Evolutionary conservation across 1,139 yeast species (phyloP), one percentile per base, ranked within the genome.

Genomic region (Blastobotrys capitulatus): DNA sequence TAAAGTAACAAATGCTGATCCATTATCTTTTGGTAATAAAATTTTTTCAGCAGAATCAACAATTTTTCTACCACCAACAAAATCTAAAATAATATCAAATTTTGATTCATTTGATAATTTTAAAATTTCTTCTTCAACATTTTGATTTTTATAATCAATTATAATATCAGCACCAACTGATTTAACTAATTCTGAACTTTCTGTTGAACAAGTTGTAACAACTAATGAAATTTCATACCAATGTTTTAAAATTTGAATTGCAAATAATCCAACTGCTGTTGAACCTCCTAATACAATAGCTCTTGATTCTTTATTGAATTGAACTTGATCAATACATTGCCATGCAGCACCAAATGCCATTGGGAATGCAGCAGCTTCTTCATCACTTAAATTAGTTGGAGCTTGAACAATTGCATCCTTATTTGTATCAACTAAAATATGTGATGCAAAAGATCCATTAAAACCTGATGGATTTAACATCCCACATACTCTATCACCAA

Each of bases 211-310:
- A 2, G 65, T 71, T 1, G 73, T 77, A 1, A 77, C 77, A 10
- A 82, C 69, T 48, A 74, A 73, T 38, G 64, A 64, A 2, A 78
- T 75, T 3, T 49, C 49, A 54, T 72, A 76, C 51, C 69, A 64
- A 16, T 70, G 61, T 55, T 77, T 80, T 20, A 82, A 75, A 20
- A 85, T 59, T 61, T 83, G 88, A 27, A 80, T 71, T 2, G 77
- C 74, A 66, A 72, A 76, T 52, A 79, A 65, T 1, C 92, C 95
- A 6, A 84, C 85, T n/a, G 83, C 72, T 1, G 94, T 79, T 4
- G 86, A 79, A 13, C 85, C 92, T 40, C 95, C 95, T 52, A 84
- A 71, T 38, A 86, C 71, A 45, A 86, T 68, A 1, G 85, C 75
- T 52, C 68, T 68, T 10, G 66, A 62, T 8, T 56, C 48, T 41